A percentile compares a stretch with the other conserved stretches of the same genome.
Conservation (phyloP, 78 protist genomes). For the Dictyostelium firmibasis region DNA sequence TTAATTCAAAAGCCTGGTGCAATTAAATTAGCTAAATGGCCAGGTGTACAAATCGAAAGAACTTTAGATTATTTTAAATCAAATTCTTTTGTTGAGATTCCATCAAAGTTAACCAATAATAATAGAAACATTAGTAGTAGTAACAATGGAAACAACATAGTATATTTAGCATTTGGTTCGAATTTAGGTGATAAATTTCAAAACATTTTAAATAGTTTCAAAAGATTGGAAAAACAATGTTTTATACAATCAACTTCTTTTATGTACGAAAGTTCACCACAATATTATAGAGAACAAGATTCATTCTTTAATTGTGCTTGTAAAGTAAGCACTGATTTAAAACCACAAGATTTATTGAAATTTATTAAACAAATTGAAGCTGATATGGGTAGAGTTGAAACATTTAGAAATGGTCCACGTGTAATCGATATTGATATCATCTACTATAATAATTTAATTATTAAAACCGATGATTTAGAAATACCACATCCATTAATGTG, state of each 20-base stretch:
- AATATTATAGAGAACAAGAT: constrained; percentile 82
- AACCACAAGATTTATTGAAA: constrained; percentile 63
- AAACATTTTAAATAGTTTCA: constrained; percentile 23
- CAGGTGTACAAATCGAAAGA: constrained; percentile 72
- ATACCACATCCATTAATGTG: constrained; percentile 86
- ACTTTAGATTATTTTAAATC: constrained; percentile 51
- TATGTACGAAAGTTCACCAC: constrained; percentile 80
- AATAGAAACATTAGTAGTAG: not conserved
- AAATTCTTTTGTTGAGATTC: constrained; percentile 18
- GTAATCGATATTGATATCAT: constrained; percentile 87
- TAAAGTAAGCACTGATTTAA: constrained; percentile 26
- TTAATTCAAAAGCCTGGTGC: constrained; percentile 75
- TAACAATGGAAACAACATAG: not conserved
- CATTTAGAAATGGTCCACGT: constrained; percentile 85
- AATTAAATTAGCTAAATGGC: constrained; percentile 75
- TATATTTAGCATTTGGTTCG: constrained; percentile 63
- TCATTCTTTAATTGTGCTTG: constrained; percentile 72
- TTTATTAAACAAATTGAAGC: constrained; percentile 66
- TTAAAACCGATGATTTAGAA: constrained; percentile 38
- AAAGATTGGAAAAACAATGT: not conserved
- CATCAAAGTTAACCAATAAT: not conserved
- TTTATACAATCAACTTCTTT: constrained; percentile 63
- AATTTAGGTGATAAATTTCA: constrained; percentile 55
- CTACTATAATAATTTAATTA: constrained; percentile 24
- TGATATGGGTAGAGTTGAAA: constrained; percentile 64